Conservation (phyloP, 2,329 filamentous ascomycete species). For the Orbilia javanica region DNA sequence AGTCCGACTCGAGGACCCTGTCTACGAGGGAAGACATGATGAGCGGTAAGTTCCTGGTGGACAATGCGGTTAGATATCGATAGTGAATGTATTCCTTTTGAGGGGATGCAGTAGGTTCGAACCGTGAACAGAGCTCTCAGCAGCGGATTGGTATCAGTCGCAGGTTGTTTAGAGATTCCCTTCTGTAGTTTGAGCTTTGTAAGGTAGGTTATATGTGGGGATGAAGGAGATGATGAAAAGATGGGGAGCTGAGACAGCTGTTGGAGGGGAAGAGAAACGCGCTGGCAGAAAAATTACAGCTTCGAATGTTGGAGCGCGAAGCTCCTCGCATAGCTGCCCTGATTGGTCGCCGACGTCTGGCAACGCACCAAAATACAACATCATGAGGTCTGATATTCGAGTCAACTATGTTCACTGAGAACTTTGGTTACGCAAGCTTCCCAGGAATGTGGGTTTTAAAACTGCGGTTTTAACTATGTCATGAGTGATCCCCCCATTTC, state of each 20-base stretch:
- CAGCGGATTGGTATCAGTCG: not conserved
- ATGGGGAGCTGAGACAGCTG: constrained; percentile 4
- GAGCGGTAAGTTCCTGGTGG: constrained; percentile 22
- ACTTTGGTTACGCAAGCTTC: not conserved
- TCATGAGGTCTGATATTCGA: not conserved
- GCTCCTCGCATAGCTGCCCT: constrained; percentile 32
- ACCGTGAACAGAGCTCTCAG: constrained; percentile 7
- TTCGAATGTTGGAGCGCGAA: constrained; percentile 41
- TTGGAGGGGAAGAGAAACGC: constrained; percentile 38
- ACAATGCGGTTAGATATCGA: constrained; percentile 32
- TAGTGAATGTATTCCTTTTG: not conserved
- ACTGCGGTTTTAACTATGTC: too few relatives aligned
- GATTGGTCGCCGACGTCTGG: constrained; percentile 41
- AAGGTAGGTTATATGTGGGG: not conserved
- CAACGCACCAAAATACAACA: constrained; percentile 31
- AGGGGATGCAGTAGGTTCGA: constrained; percentile 21
- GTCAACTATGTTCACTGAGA: too few relatives aligned
- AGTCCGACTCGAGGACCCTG: constrained; percentile 67
- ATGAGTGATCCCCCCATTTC: not conserved
- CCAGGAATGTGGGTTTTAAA: not conserved
- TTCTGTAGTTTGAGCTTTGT: not conserved
- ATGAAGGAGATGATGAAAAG: not conserved
- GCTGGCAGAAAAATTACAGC: constrained; percentile 46
- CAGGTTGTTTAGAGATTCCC: not conserved
- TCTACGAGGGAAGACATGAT: constrained; percentile 70